phyloP scores from a whole-genome alignment of 2,329 filamentous ascomycete species.

The Akanthomyces dipterigenus region DNA sequence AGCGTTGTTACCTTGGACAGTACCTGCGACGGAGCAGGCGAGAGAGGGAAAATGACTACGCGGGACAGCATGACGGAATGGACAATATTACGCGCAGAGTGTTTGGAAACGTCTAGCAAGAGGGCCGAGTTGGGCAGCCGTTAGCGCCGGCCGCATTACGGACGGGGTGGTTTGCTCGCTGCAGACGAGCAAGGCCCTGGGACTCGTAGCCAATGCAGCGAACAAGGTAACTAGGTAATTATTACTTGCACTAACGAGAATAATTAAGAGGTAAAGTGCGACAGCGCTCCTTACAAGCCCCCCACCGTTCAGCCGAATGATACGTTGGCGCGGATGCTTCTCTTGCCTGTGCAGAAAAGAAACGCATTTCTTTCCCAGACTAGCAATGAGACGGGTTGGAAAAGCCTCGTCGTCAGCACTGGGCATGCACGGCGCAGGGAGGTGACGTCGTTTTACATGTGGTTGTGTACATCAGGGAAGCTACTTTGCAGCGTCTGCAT shows the following conservation, averaged over 20 bases:
- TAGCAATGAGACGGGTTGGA: background rate
- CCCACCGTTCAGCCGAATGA: background rate
- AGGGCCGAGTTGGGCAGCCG: background rate
- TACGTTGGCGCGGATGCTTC: background rate
- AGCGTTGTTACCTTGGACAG: no score
- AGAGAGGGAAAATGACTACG: background rate
- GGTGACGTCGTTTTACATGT: background rate
- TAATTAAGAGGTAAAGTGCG: no score
- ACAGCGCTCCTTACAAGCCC: background rate
- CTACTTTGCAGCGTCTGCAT: background rate
- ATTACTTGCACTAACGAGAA: no score
- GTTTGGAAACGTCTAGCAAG: background rate
- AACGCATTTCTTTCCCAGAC: background rate
- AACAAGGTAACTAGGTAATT: background rate
- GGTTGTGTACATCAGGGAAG: background rate
- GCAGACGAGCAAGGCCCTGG: background rate
- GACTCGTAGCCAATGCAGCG: background rate
- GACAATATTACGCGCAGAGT: background rate
- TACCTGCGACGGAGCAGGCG: no score
- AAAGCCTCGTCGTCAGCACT: conserved; percentile 1
- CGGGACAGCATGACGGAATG: background rate
- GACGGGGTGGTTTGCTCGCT: background rate
- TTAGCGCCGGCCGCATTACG: conserved; percentile 8
- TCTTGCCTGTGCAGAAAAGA: background rate
- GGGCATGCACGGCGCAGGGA: background rate